These are phyloP conservation scores for Bimuria novae-zelandiae DNA, from an alignment of 2,329 filamentous ascomycete species.

Conservation along the genomic window DNA sequence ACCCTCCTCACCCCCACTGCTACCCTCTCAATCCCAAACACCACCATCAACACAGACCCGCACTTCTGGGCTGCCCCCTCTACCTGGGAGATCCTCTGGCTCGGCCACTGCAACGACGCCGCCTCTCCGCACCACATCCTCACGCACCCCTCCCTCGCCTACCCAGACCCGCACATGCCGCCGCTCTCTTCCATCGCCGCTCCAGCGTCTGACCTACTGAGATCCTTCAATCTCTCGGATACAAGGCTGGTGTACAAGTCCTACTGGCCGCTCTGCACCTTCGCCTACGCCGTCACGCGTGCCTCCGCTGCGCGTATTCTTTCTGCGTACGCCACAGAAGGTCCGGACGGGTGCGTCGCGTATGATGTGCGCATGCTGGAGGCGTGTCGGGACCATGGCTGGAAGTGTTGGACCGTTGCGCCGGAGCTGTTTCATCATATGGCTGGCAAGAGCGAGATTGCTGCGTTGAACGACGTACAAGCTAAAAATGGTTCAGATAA, in stretches of 20 bases:
- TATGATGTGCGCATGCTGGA: conserved; percentile 48
- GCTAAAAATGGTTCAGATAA: conserved; percentile 18
- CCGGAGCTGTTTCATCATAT: conserved; percentile 50
- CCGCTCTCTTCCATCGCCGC: conserved; percentile 27
- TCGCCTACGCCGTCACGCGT: conserved; percentile 14
- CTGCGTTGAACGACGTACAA: conserved; percentile 3
- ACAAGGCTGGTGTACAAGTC: conserved; percentile 2
- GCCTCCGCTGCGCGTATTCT: conserved; percentile 38
- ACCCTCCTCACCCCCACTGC: conserved; percentile 3
- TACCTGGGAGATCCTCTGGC: conserved; percentile 43
- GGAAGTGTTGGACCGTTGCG: conserved; percentile 43
- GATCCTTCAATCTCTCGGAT: conserved; percentile 1
- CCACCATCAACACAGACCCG: neutral
- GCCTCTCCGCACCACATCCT: conserved; percentile 14
- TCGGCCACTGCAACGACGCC: conserved; percentile 40
- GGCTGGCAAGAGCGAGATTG: conserved; percentile 39
- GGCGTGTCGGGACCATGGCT: conserved; percentile 43
- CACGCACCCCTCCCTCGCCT: neutral
- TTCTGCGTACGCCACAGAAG: conserved; percentile 21
- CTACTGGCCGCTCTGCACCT: conserved; percentile 14
- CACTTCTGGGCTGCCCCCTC: conserved; percentile 1
- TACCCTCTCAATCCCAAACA: conserved; percentile 7
- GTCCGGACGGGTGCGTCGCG: conserved; percentile 27
- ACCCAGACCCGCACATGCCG: conserved; percentile 36
- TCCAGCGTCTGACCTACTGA: conserved; percentile 7